Evolutionary conservation across 2,329 filamentous ascomycete species (phyloP), one percentile per base, ranked within the genome.

Genomic region (Drechslera avenae): DNA sequence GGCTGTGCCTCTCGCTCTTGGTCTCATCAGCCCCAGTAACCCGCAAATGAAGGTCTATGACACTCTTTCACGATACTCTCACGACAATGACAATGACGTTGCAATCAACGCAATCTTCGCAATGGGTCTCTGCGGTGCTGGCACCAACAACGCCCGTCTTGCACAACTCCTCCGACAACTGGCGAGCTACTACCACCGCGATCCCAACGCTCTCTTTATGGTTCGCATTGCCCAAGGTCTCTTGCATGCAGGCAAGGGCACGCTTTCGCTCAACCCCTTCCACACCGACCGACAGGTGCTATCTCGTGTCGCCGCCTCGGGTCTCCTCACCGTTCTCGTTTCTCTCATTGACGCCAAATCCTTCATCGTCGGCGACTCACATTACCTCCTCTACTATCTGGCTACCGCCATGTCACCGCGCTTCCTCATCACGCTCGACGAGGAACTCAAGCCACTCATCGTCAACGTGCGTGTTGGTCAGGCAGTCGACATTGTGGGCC

Each of bases 21-120:
- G 92, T 67, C 83, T 99, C 46, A 88, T 99, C 70, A 96, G 90
- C 76, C 91, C 95, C 10, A 97, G 91, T 78, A 99, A 99, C 78
- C 94, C 94, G 9, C 95, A 99, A 74, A 99, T 99, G 93, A 99
- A 97, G 82, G 90, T 99, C 39, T 99, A 99, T 79, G 94, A 99
- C 74, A 99, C 94, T 0, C 81, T 99, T 9, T 99, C 94, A 43
- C 84, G 94, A 69, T 99, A 99, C 82, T 95, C 89, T 59, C 94
- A 99, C 83, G 94, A 99, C 79, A 99, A 94, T 63, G 94, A 99
- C 77, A 95, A 93, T 56, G 94, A 99, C 68, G 94, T 99, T 39
- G 94, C 94, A 32, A 89, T 99, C 75, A 99, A 97, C 71, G 91
- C 94, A 67, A 99, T 99, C 71, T 99, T 99, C 69, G 92, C 94